phyloP scores from a whole-genome alignment of 495 filamentous ascomycete species.

The Immersiella caudata region DNA sequence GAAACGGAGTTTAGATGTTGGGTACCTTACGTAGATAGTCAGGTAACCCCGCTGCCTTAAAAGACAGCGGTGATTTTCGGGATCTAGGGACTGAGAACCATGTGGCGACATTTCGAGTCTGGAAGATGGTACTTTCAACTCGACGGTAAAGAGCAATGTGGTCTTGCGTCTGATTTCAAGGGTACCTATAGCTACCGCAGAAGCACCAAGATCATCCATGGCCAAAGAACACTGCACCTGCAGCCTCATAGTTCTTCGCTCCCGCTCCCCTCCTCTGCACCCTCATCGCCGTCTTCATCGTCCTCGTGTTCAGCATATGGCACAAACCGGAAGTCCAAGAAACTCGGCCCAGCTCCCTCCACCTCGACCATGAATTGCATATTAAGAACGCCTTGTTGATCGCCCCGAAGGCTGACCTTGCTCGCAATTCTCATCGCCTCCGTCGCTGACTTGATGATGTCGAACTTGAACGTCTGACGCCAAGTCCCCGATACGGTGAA shows the following conservation, averaged over 20 bases:
- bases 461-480: constrained; percentile 75
- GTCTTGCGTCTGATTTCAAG: too few species aligned
- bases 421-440: constrained; percentile 88
- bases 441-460: constrained; percentile 75
- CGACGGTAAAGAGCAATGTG: too few species aligned
- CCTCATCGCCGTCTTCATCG: constrained; percentile 27
- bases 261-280: constrained; percentile 24
- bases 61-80: too few species aligned
- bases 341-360: constrained; percentile 50
- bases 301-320: constrained; percentile 50
- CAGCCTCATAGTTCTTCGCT: neutral
- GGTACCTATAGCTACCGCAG: too few species aligned
- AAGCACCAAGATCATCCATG: neutral
- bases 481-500: constrained; percentile 61
- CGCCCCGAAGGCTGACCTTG: constrained; percentile 89
- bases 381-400: constrained; percentile 86
- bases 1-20: too few species aligned
- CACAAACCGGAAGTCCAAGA: constrained; percentile 56
- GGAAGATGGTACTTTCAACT: too few species aligned
- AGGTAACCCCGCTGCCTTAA: too few species aligned
- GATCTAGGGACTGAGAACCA: too few species aligned
- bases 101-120: too few species aligned
- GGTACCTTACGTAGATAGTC: too few species aligned
- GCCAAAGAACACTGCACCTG: neutral
- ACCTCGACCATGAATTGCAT: constrained; percentile 96